Evolutionary conservation across 2,329 filamentous ascomycete genomes (phyloP), one percentile per base, ranked within the genome.

Genomic region (Phyllosticta citriasiana): DNA sequence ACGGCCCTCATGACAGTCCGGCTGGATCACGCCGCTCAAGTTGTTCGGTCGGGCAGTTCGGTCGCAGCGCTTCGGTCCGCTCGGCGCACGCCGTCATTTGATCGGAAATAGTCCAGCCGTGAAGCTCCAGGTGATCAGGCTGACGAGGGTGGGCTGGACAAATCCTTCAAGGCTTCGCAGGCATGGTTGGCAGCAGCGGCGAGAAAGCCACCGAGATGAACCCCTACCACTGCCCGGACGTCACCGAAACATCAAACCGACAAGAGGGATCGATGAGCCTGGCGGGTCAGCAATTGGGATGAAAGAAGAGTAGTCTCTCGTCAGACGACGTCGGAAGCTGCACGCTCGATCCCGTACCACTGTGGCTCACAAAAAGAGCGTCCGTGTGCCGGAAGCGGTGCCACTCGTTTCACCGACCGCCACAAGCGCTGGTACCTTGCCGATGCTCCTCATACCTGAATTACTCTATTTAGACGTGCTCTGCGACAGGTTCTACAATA

Each of bases 401-500:
- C 40, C 40, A 47, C 40, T 47, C 40, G 40, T 47, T 55, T 53
- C 53, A 55, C 40, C 50, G 40, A 26, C 33, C 27, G 57, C 33
- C 40, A 16, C 35, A 24, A 10, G 53, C 26, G 26, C 54, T 53
- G 59, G 30, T 55, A 47, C 26, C 59, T 53, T 52, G 53, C 53
- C 47, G 14, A 27, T 50, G 33, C 5, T 35, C 54, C 22, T 30
- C n/a, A 53, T 19, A 55, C 54, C 59, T 60, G 26, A 27, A 60
- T 53, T 60, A 19, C 59, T 57, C 59, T 56, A 53, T 60, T 40
- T 55, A 53, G 57, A 60, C 35, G 53, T 60, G 54, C 52, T 55
- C 57, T 55, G 59, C 53, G 59, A 60, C 59, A 60, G 35, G 59
- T 60, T 50, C 51, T 53, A 54, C 47, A 53, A 33, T 57, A 54